Evolutionary conservation across 1,284 basidiomycete species (phyloP).

Genomic region (Dichomitus squalens): DNA sequence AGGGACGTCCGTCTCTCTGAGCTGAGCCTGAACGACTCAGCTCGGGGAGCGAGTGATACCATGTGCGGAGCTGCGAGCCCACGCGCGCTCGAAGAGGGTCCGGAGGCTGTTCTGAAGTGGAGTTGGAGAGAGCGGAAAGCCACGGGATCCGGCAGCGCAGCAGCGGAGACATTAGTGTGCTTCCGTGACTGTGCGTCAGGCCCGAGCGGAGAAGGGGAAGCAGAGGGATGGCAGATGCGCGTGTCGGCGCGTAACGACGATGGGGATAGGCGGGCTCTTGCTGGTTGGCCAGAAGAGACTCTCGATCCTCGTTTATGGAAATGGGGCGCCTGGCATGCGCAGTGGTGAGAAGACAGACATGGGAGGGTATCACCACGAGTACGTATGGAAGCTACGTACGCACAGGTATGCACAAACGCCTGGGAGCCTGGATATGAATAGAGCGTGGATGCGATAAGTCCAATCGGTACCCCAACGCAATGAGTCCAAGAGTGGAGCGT

Average conservation of each 20-base stretch:
- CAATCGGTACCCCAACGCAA: slow-evolving; percentile 1
- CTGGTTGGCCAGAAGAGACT: background rate
- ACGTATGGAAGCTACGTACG: slow-evolving; percentile 5
- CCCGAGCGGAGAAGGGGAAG: slow-evolving; percentile 1
- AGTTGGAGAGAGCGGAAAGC: background rate
- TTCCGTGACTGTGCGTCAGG: background rate
- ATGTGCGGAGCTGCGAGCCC: background rate
- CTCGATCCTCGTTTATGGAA: background rate
- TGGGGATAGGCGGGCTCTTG: slow-evolving; percentile 9
- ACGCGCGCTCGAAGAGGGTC: background rate
- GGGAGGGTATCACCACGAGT: slow-evolving; percentile 18
- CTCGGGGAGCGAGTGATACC: background rate
- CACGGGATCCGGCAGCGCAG: slow-evolving; percentile 1
- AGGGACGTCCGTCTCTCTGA: background rate
- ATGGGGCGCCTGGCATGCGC: too few relatives aligned
- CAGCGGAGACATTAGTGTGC: slow-evolving; percentile 9
- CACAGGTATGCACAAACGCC: slow-evolving; percentile 14
- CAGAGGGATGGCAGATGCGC: background rate
- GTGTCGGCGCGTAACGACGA: background rate
- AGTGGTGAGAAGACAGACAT: slow-evolving; percentile 5
- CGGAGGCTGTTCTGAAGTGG: background rate
- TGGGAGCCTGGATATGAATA: slow-evolving; percentile 19
- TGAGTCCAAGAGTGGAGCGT: background rate
- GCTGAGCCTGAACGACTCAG: background rate
- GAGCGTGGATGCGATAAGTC: background rate